These are phyloP conservation scores for Oidium heveae DNA, from an alignment of 2,329 filamentous ascomycete genomes.

Conservation along the genomic window DNA sequence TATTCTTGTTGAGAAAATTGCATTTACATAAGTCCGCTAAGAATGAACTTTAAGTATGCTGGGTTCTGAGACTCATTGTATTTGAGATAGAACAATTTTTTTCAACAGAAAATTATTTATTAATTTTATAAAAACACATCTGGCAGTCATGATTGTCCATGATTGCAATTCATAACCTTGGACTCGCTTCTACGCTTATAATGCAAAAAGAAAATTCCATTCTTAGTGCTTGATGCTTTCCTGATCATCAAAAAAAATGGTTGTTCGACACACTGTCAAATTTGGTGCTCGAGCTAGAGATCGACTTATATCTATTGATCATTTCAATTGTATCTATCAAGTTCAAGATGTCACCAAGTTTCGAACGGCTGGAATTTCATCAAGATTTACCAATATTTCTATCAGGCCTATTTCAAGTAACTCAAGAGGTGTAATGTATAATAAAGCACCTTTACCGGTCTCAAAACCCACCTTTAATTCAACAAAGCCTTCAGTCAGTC, in stretches of 20 bases:
- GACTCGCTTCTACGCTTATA: too few species aligned
- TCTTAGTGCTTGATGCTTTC: background rate
- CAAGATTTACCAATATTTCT: background rate
- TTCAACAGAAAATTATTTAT: too few species aligned
- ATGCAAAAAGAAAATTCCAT: background rate
- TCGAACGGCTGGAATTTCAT: too few species aligned
- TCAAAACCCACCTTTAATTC: background rate
- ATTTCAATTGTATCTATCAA: background rate
- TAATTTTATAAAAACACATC: too few species aligned
- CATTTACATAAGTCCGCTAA: too few species aligned
- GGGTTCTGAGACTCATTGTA: too few species aligned
- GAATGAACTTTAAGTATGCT: too few species aligned
- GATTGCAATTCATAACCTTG: too few species aligned
- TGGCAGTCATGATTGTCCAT: too few species aligned
- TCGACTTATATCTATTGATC: background rate
- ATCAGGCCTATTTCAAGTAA: background rate
- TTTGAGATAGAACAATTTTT: too few species aligned
- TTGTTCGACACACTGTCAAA: background rate
- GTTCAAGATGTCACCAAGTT: background rate
- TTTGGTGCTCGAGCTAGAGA: background rate
- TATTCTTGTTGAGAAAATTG: too few species aligned
- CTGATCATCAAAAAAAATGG: background rate
- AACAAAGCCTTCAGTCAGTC: background rate
- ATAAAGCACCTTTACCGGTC: background rate
- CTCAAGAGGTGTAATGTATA: background rate